Percentiles rank a stretch among this genome's conserved stretches.
Evolutionary conservation across 2,329 filamentous ascomycete species (phyloP).

Genomic region (Sporothrix inflata): DNA sequence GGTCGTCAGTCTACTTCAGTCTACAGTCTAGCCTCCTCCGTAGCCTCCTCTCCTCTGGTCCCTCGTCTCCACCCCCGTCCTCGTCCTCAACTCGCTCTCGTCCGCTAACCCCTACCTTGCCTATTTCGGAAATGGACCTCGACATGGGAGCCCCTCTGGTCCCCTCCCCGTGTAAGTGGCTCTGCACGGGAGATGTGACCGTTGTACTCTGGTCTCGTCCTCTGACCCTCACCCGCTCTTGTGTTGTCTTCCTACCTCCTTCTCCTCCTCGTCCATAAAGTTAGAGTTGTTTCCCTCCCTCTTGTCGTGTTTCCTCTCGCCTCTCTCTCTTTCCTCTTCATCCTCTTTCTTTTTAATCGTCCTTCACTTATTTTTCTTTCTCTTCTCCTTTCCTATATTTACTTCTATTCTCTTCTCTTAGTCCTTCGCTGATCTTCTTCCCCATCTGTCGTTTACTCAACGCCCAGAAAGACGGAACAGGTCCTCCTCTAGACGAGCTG

Average conservation of each 20-base stretch:
- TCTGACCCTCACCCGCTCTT: background rate
- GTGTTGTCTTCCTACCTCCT: background rate
- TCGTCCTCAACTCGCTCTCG: background rate
- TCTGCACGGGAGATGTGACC: background rate
- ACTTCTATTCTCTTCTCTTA: background rate
- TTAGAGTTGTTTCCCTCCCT: constrained; percentile 2
- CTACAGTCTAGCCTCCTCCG: background rate
- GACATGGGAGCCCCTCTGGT: background rate
- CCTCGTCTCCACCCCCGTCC: background rate
- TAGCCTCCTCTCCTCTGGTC: background rate
- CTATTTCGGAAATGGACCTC: background rate
- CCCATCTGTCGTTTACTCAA: background rate
- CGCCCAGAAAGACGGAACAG: background rate
- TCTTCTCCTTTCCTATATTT: constrained; percentile 9
- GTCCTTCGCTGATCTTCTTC: background rate
- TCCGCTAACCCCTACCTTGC: background rate
- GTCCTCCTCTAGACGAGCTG: constrained; percentile 16
- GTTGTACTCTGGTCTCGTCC: background rate
- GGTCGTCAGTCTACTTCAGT: background rate
- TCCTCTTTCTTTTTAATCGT: background rate
- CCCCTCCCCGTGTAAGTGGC: constrained; percentile 7
- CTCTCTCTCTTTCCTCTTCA: background rate
- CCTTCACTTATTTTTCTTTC: background rate
- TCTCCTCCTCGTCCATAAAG: constrained; percentile 20
- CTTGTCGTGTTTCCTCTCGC: background rate